Evolutionary conservation across 352 stramenopile species (phyloP).

Genomic region (Pelagophyceae sp.): DNA sequence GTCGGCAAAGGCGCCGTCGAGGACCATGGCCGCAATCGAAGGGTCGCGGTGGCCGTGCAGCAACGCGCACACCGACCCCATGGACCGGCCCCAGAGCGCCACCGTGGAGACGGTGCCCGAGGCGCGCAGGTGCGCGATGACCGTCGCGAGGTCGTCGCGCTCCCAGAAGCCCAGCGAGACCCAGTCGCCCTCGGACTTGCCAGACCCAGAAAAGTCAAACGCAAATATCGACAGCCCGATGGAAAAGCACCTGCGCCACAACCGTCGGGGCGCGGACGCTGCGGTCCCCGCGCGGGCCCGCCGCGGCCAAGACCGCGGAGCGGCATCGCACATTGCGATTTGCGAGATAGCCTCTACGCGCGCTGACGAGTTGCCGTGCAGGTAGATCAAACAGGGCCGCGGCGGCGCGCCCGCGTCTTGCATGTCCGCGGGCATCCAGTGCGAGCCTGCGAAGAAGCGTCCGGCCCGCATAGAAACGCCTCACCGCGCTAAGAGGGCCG

Average conservation of each 20-base stretch:
- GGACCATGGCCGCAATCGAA: constrained; percentile 88
- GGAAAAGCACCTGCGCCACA: not conserved
- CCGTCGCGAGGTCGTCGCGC: constrained; percentile 68
- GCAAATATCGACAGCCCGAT: constrained; percentile 80
- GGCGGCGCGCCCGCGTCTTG: constrained; percentile 33
- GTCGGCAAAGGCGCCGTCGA: constrained; percentile 92
- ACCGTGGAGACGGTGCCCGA: constrained; percentile 79
- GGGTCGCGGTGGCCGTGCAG: constrained; percentile 91
- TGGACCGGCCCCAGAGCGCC: constrained; percentile 91
- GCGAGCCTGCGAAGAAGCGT: too few species aligned
- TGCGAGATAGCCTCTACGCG: constrained; percentile 81
- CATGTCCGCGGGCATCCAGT: constrained; percentile 50
- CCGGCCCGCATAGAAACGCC: constrained; percentile 77
- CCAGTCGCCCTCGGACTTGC: constrained; percentile 89
- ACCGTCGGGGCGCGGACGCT: constrained; percentile 1
- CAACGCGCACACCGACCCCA: constrained; percentile 93
- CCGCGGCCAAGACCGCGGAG: not conserved
- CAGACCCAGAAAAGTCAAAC: constrained; percentile 92
- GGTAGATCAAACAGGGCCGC: constrained; percentile 86
- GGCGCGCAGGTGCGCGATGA: constrained; percentile 82
- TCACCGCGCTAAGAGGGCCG: too few species aligned
- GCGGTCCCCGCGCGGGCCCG: not conserved
- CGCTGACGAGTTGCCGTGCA: constrained; percentile 94
- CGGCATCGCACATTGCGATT: constrained; percentile 53
- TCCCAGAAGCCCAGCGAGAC: constrained; percentile 95